Conservation (phyloP, 192 early-diverging fungal genomes). For the Backusella luteola region DNA sequence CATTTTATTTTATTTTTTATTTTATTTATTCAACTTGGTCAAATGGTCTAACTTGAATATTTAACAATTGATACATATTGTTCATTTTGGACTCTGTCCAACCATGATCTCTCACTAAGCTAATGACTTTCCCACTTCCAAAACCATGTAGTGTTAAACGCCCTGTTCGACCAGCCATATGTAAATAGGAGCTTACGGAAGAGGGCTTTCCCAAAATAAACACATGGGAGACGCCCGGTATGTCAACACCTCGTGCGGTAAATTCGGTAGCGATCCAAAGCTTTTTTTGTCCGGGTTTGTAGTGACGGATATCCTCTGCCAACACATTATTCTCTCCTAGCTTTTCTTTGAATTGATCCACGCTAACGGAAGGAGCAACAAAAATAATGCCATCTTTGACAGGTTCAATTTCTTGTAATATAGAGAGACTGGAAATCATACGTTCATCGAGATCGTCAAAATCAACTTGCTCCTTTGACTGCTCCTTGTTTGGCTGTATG, state of each 20-base stretch:
- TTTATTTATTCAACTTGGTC: conserved; percentile 23
- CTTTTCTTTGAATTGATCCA: conserved; percentile 26
- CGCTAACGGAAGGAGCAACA: conserved; percentile 40
- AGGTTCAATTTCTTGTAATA: conserved; percentile 41
- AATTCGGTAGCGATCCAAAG: conserved; percentile 63
- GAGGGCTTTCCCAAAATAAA: conserved; percentile 80
- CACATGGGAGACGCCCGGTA: conserved; percentile 76
- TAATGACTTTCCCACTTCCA: conserved; percentile 41
- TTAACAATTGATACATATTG: conserved; percentile 43
- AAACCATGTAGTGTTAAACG: conserved; percentile 63
- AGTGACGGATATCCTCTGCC: conserved; percentile 36
- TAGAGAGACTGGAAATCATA: conserved; percentile 48
- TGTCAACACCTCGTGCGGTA: conserved; percentile 81
- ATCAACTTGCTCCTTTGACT: not conserved
- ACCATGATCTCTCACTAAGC: conserved; percentile 43
- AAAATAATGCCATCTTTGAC: conserved; percentile 48
- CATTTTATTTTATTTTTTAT: not conserved
- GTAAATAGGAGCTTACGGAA: conserved; percentile 68
- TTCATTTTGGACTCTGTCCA: conserved; percentile 39
- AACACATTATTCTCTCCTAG: conserved; percentile 34
- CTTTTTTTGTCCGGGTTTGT: conserved; percentile 8
- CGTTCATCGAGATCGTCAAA: conserved; percentile 45
- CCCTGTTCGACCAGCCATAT: conserved; percentile 87
- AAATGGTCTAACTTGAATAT: conserved; percentile 10
- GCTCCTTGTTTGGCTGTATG: conserved; percentile 16